Base-by-base conservation (phyloP, 1,284 basidiomycete species). In the Sporisorium reilianum region DNA sequence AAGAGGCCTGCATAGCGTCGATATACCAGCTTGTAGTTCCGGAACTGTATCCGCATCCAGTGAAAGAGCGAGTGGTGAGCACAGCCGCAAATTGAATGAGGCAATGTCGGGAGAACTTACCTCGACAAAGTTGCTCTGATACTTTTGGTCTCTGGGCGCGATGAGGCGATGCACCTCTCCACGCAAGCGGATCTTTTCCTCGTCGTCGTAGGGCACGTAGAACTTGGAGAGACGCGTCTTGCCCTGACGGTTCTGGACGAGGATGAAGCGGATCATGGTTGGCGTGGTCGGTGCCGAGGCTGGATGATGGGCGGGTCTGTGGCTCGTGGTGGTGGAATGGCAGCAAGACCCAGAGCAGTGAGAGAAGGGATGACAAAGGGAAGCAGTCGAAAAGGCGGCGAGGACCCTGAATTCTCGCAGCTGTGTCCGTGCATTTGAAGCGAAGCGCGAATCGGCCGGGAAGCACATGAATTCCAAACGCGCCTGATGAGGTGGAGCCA, bases 111-210 rank as follows among this genome's bases (percentile, higher is more conserved):
- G 26, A 16, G 11, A 7, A 78, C 90, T 60, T 75, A 96, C 95
- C 89, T 99, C 96, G 53, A 98, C 95, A 84, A 99, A 99, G 86
- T 99, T 99, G 63, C 94, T 96, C 86, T 99, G 97, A 78, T 97
- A 96, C 86, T 97, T 97, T 87, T 97, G 95, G 86, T 99, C 96
- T 72, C 96, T 87, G n/a, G 95, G 94, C 0, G 96, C 96, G 20
- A 99, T 93, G 68, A 98, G 86, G 44, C 96, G 89, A 85, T 98
- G 96, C 1, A 99, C 95, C 85, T 99, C 96, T 23, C 95, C 95
- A 40, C 95, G 89, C 60, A 98, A 88, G 58, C 94, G 90, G 61
- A 95, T 92, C 93, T 96, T 82, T 49, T 86, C 85, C 9, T 85
- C 82, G 40, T 85, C 85, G 51, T 80, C 78, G 80, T 51, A 76